Conservation (phyloP, 2,329 filamentous ascomycete species). For the Ramichloridium luteum region DNA sequence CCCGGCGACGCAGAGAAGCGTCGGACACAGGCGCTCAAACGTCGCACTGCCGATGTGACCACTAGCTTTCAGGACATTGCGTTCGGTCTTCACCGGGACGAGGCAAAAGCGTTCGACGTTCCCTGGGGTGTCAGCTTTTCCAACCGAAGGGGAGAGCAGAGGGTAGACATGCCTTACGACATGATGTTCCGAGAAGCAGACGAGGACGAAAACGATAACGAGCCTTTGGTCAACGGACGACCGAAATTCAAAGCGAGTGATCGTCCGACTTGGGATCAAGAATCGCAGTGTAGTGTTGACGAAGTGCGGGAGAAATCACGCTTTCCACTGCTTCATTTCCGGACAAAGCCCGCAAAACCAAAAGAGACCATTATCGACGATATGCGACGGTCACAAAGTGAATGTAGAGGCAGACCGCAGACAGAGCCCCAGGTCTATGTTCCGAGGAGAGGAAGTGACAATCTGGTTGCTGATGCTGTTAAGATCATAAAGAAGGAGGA, state of each 20-base stretch:
- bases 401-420: not conserved
- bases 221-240: conserved; percentile 4
- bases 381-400: conserved; percentile 1
- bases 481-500: conserved; percentile 16
- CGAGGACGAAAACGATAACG: not conserved
- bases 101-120: too few relatives aligned
- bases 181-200: conserved; percentile 3
- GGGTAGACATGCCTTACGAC: conserved; percentile 1
- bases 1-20: not conserved
- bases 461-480: conserved; percentile 17
- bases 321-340: conserved; percentile 5
- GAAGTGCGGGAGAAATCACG: conserved; percentile 4
- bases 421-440: too few relatives aligned
- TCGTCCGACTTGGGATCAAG: conserved; percentile 16
- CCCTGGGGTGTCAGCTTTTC: too few relatives aligned
- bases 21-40: too few relatives aligned
- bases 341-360: not conserved
- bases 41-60: too few relatives aligned
- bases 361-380: conserved; percentile 1
- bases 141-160: conserved; percentile 1
- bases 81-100: too few relatives aligned
- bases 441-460: conserved; percentile 5
- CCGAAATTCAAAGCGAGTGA: conserved; percentile 8
- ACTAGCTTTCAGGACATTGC: too few relatives aligned
- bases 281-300: conserved; percentile 12